Conservation (phyloP, 345 rosid genomes). For the Eucalyptus pauciflora region DNA sequence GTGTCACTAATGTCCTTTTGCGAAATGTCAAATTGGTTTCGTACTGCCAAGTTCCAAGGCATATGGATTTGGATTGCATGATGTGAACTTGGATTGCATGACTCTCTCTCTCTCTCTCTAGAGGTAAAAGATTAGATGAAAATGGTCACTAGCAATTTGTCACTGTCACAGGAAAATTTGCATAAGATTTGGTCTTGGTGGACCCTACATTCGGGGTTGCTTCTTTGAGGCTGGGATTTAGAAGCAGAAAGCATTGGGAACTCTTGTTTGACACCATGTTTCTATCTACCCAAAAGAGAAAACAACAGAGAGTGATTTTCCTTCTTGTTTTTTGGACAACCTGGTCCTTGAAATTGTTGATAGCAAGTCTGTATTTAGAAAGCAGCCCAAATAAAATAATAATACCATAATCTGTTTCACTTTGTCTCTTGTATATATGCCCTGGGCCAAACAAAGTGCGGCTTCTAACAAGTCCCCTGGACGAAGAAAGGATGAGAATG, state of each 20-base stretch:
- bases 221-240: too few relatives aligned
- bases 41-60: background rate
- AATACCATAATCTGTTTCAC: background rate
- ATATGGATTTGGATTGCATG: background rate
- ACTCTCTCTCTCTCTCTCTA: background rate
- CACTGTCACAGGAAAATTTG: too few relatives aligned
- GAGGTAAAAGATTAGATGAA: too few relatives aligned
- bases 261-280: too few relatives aligned
- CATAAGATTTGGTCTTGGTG: too few relatives aligned
- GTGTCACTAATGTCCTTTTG: background rate
- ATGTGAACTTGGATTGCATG: background rate
- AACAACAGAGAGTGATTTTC: background rate
- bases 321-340: background rate
- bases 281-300: background rate
- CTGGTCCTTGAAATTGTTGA: background rate
- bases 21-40: background rate
- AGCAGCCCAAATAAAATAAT: background rate
- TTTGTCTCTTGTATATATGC: background rate
- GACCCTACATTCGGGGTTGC: too few relatives aligned
- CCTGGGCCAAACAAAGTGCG: background rate
- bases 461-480: background rate
- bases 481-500: background rate
- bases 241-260: too few relatives aligned
- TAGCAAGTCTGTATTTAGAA: background rate
- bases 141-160: too few relatives aligned